Percentiles rank a stretch among this genome's conserved stretches.
Conservation (phyloP, 1,284 basidiomycete genomes). For the Filobasidium uniguttulatum region DNA sequence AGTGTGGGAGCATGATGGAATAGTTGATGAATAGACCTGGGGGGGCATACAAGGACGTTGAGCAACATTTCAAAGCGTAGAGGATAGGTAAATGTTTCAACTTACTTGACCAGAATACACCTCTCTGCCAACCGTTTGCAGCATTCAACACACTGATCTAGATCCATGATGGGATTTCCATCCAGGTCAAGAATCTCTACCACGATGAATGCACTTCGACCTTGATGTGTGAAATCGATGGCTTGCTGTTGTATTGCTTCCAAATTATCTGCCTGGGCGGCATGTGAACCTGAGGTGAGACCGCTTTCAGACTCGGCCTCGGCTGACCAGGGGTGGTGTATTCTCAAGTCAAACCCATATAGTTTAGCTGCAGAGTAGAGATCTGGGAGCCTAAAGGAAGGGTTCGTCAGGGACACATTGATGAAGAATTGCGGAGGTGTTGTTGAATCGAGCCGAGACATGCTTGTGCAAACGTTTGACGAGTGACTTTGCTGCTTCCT, state of each 20-base stretch:
- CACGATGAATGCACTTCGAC: constrained; percentile 6
- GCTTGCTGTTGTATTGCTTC: constrained; percentile 1
- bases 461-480: too few species aligned
- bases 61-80: not conserved
- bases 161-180: not conserved
- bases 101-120: constrained; percentile 71
- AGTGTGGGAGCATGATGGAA: constrained; percentile 58
- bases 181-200: constrained; percentile 3
- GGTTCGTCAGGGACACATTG: constrained; percentile 38
- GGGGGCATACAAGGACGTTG: constrained; percentile 2
- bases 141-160: constrained; percentile 41
- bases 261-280: not conserved
- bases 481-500: too few species aligned
- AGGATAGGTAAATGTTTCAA: constrained; percentile 3
- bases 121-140: constrained; percentile 59
- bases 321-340: constrained; percentile 24
- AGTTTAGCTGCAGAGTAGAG: constrained; percentile 39
- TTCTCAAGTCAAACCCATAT: constrained; percentile 27
- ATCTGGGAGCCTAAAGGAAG: constrained; percentile 68
- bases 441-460: too few species aligned
- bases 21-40: constrained; percentile 61
- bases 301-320: not conserved
- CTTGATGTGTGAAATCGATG: not conserved
- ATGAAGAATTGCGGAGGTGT: constrained; percentile 6
- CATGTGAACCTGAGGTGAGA: not conserved